phyloP scores from a whole-genome alignment of 2,329 filamentous ascomycete species.

The Epicoccum sorghinum region DNA sequence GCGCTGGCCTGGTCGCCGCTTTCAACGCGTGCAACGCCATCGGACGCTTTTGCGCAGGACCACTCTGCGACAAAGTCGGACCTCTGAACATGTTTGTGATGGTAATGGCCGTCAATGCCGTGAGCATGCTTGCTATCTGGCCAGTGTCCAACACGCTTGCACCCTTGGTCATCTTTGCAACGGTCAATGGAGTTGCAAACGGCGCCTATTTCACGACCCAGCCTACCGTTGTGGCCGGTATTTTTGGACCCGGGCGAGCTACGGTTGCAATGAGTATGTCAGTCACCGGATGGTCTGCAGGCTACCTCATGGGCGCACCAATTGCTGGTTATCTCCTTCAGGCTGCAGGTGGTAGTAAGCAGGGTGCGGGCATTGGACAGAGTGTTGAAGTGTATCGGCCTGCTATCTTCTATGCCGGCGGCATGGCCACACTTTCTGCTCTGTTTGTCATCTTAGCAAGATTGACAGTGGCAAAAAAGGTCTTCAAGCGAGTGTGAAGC shows the following conservation, averaged over 20 bases:
- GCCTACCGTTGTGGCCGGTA: constrained; percentile 33
- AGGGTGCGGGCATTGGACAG: constrained; percentile 10
- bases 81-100: constrained; percentile 40
- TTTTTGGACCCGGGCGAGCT: constrained; percentile 35
- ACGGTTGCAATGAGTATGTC: constrained; percentile 37
- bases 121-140: constrained; percentile 41
- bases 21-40: constrained; percentile 38
- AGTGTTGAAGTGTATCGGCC: constrained; percentile 31
- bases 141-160: constrained; percentile 30
- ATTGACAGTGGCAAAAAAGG: constrained; percentile 8
- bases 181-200: constrained; percentile 36
- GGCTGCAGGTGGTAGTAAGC: constrained; percentile 27
- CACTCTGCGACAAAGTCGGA: constrained; percentile 37
- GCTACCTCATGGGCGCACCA: constrained; percentile 36
- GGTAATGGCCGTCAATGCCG: constrained; percentile 30
- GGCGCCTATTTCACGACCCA: constrained; percentile 35
- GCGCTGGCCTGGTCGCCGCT: constrained; percentile 31
- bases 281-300: constrained; percentile 31
- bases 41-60: constrained; percentile 32
- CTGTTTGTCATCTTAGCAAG: constrained; percentile 7
- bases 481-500: constrained; percentile 1
- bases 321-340: constrained; percentile 37
- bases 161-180: constrained; percentile 33
- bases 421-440: constrained; percentile 17
- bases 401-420: constrained; percentile 39